These are phyloP conservation scores for Diplocarpon rosae DNA, from an alignment of 2,329 filamentous ascomycete species.

Conservation along the genomic window DNA sequence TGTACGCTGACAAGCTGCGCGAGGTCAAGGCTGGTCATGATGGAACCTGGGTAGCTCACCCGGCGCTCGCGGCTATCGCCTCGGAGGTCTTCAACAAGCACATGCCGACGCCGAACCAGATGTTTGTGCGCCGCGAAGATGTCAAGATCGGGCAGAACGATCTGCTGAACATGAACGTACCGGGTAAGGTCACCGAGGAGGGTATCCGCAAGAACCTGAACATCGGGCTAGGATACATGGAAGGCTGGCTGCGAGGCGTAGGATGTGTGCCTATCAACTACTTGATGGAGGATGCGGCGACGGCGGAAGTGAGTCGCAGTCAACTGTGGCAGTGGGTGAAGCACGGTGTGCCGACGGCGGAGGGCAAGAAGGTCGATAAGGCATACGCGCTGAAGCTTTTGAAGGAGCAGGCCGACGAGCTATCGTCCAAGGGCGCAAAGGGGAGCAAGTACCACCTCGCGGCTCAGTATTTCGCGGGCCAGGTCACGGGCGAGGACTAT, in stretches of 20 bases:
- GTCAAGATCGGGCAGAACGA: constrained; percentile 79
- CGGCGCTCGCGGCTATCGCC: constrained; percentile 78
- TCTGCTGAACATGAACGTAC: constrained; percentile 95
- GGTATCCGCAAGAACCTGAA: constrained; percentile 97
- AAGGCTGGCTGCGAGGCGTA: constrained; percentile 90
- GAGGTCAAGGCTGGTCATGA: constrained; percentile 94
- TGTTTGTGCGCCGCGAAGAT: constrained; percentile 82
- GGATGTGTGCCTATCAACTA: constrained; percentile 97
- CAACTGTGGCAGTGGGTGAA: constrained; percentile 96
- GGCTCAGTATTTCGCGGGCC: constrained; percentile 81
- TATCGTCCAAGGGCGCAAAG: constrained; percentile 64
- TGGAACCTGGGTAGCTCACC: constrained; percentile 94
- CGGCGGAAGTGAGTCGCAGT: constrained; percentile 85
- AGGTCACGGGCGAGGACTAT: constrained; percentile 96
- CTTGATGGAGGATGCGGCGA: constrained; percentile 96
- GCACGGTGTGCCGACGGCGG: constrained; percentile 62
- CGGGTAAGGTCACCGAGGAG: constrained; percentile 81
- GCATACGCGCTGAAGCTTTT: constrained; percentile 77
- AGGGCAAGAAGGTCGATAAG: constrained; percentile 91
- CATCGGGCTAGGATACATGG: constrained; percentile 96
- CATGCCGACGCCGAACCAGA: constrained; percentile 98
- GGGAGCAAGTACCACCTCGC: constrained; percentile 89
- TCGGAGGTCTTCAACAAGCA: constrained; percentile 92
- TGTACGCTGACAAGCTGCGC: constrained; percentile 90
- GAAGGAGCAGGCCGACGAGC: constrained; percentile 70